Base-by-base conservation (phyloP, 768 basidiomycete genomes). In the Suillus hirtellus region DNA sequence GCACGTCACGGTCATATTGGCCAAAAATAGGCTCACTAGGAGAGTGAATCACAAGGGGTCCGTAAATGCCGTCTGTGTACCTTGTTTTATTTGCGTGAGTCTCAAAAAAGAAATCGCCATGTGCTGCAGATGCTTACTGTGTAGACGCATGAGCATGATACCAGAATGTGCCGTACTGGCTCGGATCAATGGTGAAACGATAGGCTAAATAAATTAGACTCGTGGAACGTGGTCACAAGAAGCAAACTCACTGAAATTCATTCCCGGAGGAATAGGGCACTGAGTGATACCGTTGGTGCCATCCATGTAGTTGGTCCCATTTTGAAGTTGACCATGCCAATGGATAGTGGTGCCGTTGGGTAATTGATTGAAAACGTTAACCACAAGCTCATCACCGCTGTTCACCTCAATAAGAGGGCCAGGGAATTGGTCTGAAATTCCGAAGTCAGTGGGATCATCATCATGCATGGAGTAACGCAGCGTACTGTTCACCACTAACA, bases 201-300 rank as follows among this genome's bases (percentile, higher is more conserved):
- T 77, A 79, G 1, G 75, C 71, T 68, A 63, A 43, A 60, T 47
- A 17, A 12, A 37, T 9, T 7, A 0, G 12, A 43, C 69, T 4
- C 65, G 60, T 58, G 54, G 38, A 24, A 37, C 27, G 9, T 35
- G 11, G 21, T 10, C 12, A 9, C 38, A 38, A 40, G 42, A 37
- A 35, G 35, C 15, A 15, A 49, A 9, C 38, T 1, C 64, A 82
- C 73, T 61, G 38, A 75, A 74, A 60, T 77, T 79, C 66, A 76
- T 71, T 27, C 82, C 82, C 4, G 83, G 77, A n/a, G 84, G 83
- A 40, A 85, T 85, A 11, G 81, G 80, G 66, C 85, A 85, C 66
- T 85, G 79, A 1, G 83, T 81, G 50, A 85, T 76, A 10, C 77
- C 79, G 9, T 69, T 71, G 0, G 81, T 77, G 2, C 84, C 84